Base-by-base conservation (phyloP, 192 early-diverging fungal species). In the Ambispora gerdemannii region DNA sequence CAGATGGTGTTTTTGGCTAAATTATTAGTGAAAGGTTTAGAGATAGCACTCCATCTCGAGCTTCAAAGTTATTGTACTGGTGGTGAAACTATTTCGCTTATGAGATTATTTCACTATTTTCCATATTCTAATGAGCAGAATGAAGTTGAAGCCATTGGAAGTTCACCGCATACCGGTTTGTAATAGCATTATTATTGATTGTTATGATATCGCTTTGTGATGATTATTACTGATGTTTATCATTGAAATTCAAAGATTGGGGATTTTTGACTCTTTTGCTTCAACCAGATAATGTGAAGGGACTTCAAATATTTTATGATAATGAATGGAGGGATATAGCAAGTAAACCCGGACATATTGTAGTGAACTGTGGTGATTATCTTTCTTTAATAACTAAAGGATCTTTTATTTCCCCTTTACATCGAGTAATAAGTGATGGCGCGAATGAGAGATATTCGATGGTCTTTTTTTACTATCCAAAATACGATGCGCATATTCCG, bases 341-440 rank as follows among this genome's bases (percentile, higher is more conserved):
- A 11, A 77, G 82, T 3, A 56, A 77, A 49, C 72, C 76, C 13
- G 79, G 77, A 32, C 80, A 76, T 17, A 76, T 84, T 19, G 76
- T 89, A 43, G 83, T 89, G 67, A 89, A 87, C 56, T 84, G 78
- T 27, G 87, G 87, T 7, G 87, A 89, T 67, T 89, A 85, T 63
- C 66, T 87, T 33, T 83, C 82, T 1, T 74, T 87, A 0, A 32
- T 88, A 32, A 86, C 85, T 4, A 67, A 75, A 19, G 86, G 86
- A 3, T 56, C 72, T 15, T 61, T 81, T 51, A 64, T 75, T 49
- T 81, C 78, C 1, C 87, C 87, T 1, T 63, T 85, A 62, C 87
- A 89, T 66, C 75, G 86, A 11, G 87, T 89, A 4, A 74, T 87
- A 19, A 76, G 76, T n/a, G 77, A 80, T 25, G 73, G 72, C 2